These are phyloP conservation scores for Usnea hakonensis DNA, from an alignment of 495 filamentous ascomycete genomes.

Conservation along the genomic window DNA sequence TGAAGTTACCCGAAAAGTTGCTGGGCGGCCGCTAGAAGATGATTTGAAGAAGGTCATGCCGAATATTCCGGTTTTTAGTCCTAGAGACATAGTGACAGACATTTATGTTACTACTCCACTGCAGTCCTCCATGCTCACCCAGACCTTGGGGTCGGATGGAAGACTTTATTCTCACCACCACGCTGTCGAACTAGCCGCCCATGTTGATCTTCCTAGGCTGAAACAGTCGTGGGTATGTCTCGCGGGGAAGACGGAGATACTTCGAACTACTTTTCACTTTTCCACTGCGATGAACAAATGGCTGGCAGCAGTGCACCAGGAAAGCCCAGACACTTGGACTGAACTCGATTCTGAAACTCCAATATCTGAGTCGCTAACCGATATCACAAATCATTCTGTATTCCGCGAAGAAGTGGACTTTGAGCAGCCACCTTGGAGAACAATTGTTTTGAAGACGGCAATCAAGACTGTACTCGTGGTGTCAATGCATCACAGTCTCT, in stretches of 20 bases:
- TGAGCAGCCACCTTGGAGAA: conserved; percentile 9
- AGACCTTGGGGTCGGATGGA: conserved; percentile 24
- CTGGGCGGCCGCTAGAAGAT: background rate
- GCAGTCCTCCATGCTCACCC: conserved; percentile 29
- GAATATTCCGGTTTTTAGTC: background rate
- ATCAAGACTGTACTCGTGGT: conserved; percentile 34
- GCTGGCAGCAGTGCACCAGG: conserved; percentile 17
- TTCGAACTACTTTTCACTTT: conserved; percentile 26
- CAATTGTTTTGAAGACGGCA: conserved; percentile 1
- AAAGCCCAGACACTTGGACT: conserved; percentile 5
- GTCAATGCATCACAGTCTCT: conserved; percentile 69
- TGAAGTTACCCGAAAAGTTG: background rate
- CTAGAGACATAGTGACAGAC: background rate
- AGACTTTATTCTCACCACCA: conserved; percentile 27
- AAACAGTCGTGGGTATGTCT: conserved; percentile 16
- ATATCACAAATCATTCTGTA: background rate
- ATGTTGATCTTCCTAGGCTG: conserved; percentile 6
- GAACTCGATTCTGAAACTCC: background rate
- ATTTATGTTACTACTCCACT: conserved; percentile 27
- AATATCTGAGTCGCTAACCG: background rate
- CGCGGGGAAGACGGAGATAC: conserved; percentile 21
- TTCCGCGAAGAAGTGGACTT: conserved; percentile 18
- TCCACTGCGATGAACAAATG: conserved; percentile 5
- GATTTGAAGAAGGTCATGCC: background rate
- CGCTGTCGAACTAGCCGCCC: conserved; percentile 12